These are phyloP conservation scores for Bolboschoenoplectus hybrid DNA, from an alignment of 202 grass and related monocot genomes.

Conservation along the genomic window DNA sequence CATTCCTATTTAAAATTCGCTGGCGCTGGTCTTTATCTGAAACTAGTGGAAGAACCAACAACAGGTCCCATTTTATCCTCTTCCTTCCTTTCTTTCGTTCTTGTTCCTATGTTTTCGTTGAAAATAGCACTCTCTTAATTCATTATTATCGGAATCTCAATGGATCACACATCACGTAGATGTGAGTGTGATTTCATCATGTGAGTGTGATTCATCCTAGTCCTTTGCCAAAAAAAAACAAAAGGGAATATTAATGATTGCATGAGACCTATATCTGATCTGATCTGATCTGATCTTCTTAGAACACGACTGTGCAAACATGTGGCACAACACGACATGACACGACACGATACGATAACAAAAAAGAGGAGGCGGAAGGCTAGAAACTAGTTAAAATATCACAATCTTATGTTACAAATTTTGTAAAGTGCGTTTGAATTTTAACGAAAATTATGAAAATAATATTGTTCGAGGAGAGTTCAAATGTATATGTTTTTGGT, in stretches of 20 bases:
- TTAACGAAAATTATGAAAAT: not conserved
- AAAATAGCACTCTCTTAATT: not conserved
- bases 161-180: constrained; percentile 13
- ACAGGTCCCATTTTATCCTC: constrained; percentile 21
- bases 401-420: not conserved
- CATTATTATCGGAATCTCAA: not conserved
- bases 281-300: not conserved
- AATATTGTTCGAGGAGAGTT: not conserved
- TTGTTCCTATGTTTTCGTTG: not conserved
- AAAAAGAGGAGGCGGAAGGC: not conserved
- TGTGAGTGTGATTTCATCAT: not conserved
- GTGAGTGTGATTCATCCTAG: not conserved
- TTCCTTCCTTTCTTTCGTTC: not conserved
- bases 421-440: not conserved
- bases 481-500: too few relatives aligned
- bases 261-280: not conserved
- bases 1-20: not conserved
- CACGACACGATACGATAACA: not conserved
- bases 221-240: not conserved
- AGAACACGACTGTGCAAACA: constrained; percentile 6
- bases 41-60: not conserved
- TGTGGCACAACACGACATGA: too few relatives aligned
- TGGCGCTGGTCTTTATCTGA: not conserved
- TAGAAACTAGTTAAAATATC: not conserved
- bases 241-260: not conserved